Conservation (phyloP, 148 eudicot species). For the Vaccinium macrocarpon region DNA sequence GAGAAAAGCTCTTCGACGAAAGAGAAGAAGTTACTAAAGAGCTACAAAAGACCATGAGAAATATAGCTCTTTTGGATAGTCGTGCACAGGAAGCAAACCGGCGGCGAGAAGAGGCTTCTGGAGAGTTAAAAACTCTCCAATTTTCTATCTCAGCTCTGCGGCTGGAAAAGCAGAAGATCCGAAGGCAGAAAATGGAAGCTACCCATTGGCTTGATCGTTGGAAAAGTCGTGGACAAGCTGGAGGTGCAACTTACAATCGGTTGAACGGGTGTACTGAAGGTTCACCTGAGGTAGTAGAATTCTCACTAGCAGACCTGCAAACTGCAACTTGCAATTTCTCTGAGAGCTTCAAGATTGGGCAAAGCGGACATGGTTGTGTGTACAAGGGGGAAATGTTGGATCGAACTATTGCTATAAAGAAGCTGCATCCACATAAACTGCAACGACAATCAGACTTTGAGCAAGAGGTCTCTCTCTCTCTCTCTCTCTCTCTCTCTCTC, state of each 20-base stretch:
- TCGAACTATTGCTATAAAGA: constrained; percentile 68
- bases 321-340: constrained; percentile 82
- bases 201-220: constrained; percentile 70
- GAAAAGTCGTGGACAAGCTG: constrained; percentile 50
- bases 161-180: constrained; percentile 60
- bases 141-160: constrained; percentile 44
- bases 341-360: constrained; percentile 67
- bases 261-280: constrained; percentile 31
- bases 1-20: constrained; percentile 53
- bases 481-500: constrained; percentile 18
- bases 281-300: constrained; percentile 46
- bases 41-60: constrained; percentile 63
- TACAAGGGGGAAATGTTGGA: constrained; percentile 79
- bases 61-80: constrained; percentile 59
- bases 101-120: constrained; percentile 58
- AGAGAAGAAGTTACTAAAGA: constrained; percentile 41
- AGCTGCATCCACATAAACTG: constrained; percentile 51
- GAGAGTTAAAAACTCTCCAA: constrained; percentile 58
- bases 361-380: constrained; percentile 56
- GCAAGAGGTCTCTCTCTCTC: constrained; percentile 44
- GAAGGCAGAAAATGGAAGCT: constrained; percentile 59
- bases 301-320: constrained; percentile 62
- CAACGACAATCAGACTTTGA: constrained; percentile 62
- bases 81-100: constrained; percentile 62
- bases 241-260: constrained; percentile 26